Base-by-base conservation (phyloP, 2,329 filamentous ascomycete species). In the Escovopsis sp. region DNA sequence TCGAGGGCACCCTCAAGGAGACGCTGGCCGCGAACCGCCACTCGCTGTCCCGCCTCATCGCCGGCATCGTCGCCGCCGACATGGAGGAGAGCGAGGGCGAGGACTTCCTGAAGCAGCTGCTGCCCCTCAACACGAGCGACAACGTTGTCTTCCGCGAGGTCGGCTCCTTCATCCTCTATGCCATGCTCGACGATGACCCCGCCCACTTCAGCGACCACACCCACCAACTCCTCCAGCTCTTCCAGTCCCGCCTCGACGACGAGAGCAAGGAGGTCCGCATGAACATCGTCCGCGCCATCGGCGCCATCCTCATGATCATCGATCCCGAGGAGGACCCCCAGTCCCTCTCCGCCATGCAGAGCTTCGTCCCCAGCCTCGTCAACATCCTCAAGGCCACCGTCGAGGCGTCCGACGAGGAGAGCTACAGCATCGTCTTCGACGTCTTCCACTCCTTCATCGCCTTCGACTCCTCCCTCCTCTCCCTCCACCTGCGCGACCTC, bases 371-470 rank as follows among this genome's bases (percentile, higher is more conserved):
- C 10, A 63, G 74, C 49, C 90, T 96, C 79, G 88, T 96, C 40
- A 72, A 76, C 43, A 84, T 94, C 10, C 70, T 96, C 45, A 90
- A 94, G 68, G 71, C 78, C 43, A 75, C 82, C 18, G 81, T 96
- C 39, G 72, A 85, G 48, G 70, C 72, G 38, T 72, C 73, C 38
- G 81, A 94, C 48, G 87, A 94, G 48, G 87, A 94, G 53, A 79
- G 81, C 54, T 78, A 82, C 47, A 84, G 88, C 66, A 78, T 88
- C 53, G 76, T 85, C 18, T 98, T 96, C 48, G 90, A 96, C 55
- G 86, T 94, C 45, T 94, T 96, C 72, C 90, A 96, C 65, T 90
- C 84, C 34, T 78, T 94, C 49, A 72, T 98, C 36, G 82, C 81
- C 43, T 94, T 85, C 56, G 88, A 94, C 55, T 80, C 84, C 21